phyloP scores from a whole-genome alignment of 495 filamentous ascomycete species.

The Tuber umbilicatum region DNA sequence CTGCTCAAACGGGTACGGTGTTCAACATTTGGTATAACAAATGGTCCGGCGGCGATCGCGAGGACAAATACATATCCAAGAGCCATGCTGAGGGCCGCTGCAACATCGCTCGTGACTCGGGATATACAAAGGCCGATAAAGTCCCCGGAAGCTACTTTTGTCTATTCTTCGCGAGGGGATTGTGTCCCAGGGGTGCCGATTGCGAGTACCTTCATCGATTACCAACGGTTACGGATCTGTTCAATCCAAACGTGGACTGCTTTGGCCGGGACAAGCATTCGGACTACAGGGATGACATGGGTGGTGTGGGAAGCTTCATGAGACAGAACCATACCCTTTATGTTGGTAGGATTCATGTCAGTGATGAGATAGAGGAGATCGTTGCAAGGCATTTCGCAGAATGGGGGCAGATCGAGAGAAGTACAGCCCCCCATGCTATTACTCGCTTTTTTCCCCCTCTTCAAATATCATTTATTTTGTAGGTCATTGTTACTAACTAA shows the following conservation, averaged over 20 bases:
- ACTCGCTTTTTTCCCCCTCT: neutral
- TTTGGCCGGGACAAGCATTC: slow-evolving; percentile 84
- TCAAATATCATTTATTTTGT: neutral
- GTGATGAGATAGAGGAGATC: slow-evolving; percentile 97
- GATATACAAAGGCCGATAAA: slow-evolving; percentile 83
- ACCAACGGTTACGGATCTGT: slow-evolving; percentile 74
- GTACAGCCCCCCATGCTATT: slow-evolving; percentile 35
- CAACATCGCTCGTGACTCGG: slow-evolving; percentile 71
- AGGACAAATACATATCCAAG: slow-evolving; percentile 79
- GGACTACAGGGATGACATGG: slow-evolving; percentile 94
- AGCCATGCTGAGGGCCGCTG: slow-evolving; percentile 68
- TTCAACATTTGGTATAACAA: slow-evolving; percentile 98
- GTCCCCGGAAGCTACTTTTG: slow-evolving; percentile 80
- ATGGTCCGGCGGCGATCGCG: slow-evolving; percentile 88
- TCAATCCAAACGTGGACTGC: slow-evolving; percentile 82
- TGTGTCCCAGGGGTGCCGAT: slow-evolving; percentile 79
- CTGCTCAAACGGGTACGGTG: slow-evolving; percentile 81
- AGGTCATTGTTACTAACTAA: slow-evolving; percentile 17
- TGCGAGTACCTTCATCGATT: slow-evolving; percentile 93
- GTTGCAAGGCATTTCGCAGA: slow-evolving; percentile 87
- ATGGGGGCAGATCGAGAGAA: slow-evolving; percentile 86
- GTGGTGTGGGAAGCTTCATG: slow-evolving; percentile 83
- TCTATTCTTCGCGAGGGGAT: slow-evolving; percentile 76
- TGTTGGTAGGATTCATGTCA: slow-evolving; percentile 85
- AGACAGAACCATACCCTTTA: slow-evolving; percentile 90